Percentiles rank a stretch among this genome's conserved stretches.
These are phyloP conservation scores for Sicyos edulis DNA, from an alignment of 306 rosid genomes.

Conservation along the genomic window DNA sequence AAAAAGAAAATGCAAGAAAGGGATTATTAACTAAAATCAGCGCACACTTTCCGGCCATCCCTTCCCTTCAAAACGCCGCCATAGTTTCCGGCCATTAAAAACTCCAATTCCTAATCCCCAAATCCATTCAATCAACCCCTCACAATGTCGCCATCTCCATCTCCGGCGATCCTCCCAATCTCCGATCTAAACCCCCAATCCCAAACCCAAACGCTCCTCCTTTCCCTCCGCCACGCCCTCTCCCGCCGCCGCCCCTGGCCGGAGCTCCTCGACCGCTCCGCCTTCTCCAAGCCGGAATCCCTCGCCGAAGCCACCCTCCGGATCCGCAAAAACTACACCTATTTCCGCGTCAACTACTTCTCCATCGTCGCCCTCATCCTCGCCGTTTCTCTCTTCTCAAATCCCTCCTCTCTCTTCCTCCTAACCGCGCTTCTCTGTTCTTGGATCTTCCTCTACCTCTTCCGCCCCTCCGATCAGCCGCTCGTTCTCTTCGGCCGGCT, in stretches of 20 bases:
- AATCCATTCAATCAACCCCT: neutral
- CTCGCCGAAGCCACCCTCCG: constrained; percentile 79
- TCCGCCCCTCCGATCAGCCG: constrained; percentile 94
- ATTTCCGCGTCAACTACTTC: constrained; percentile 80
- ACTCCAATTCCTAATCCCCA: neutral
- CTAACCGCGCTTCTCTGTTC: constrained; percentile 61
- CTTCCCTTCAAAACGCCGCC: neutral
- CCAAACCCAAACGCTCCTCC: constrained; percentile 34
- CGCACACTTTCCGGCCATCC: neutral
- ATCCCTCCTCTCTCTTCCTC: constrained; percentile 60
- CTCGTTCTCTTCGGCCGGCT: constrained; percentile 65
- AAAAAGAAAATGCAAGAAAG: neutral
- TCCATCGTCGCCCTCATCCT: constrained; percentile 40
- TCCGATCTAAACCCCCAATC: constrained; percentile 24
- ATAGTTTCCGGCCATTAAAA: constrained; percentile 11
- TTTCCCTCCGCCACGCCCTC: constrained; percentile 58
- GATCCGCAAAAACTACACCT: constrained; percentile 73
- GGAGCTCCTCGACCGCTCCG: constrained; percentile 60
- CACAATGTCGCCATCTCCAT: constrained; percentile 38
- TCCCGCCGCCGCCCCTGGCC: constrained; percentile 90
- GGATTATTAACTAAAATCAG: neutral
- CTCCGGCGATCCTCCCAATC: constrained; percentile 56
- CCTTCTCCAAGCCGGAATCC: constrained; percentile 66
- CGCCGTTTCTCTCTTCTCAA: constrained; percentile 57
- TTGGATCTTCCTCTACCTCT: constrained; percentile 88